These are phyloP conservation scores for Strobilomyces echinocephalus DNA, from an alignment of 768 basidiomycete genomes.

Conservation along the genomic window DNA sequence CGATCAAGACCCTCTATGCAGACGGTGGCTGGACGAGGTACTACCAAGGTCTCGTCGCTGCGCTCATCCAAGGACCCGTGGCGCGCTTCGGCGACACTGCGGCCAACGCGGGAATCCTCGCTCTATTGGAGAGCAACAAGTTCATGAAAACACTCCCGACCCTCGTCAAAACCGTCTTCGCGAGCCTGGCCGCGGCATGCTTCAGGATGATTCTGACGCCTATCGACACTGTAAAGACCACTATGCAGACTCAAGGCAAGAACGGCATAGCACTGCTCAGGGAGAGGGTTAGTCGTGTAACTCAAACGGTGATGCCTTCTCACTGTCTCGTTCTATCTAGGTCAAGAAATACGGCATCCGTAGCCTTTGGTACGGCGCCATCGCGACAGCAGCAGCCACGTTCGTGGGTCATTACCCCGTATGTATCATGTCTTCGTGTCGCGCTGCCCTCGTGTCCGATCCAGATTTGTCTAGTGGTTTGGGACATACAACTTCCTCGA, in stretches of 20 bases:
- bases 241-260: constrained; percentile 86
- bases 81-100: constrained; percentile 94
- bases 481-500: constrained; percentile 80
- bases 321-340: constrained; percentile 32
- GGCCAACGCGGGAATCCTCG: constrained; percentile 88
- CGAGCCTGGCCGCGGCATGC: constrained; percentile 69
- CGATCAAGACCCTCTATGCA: constrained; percentile 60
- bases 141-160: constrained; percentile 62
- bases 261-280: constrained; percentile 62
- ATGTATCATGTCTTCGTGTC: constrained; percentile 19
- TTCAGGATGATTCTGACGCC: constrained; percentile 93
- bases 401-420: constrained; percentile 91
- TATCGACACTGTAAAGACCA: constrained; percentile 93
- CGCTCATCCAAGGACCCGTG: constrained; percentile 80
- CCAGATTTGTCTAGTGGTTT: constrained; percentile 59
- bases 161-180: constrained; percentile 73
- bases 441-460: background rate
- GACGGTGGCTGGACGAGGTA: constrained; percentile 82
- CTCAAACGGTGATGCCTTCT: background rate
- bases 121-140: constrained; percentile 71
- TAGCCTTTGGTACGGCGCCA: constrained; percentile 83
- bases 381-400: constrained; percentile 90
- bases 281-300: constrained; percentile 45
- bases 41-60: constrained; percentile 83
- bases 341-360: constrained; percentile 71